Evolutionary conservation across 192 early-diverging fungal genomes (phyloP).

Genomic region (Coemansia sp.): DNA sequence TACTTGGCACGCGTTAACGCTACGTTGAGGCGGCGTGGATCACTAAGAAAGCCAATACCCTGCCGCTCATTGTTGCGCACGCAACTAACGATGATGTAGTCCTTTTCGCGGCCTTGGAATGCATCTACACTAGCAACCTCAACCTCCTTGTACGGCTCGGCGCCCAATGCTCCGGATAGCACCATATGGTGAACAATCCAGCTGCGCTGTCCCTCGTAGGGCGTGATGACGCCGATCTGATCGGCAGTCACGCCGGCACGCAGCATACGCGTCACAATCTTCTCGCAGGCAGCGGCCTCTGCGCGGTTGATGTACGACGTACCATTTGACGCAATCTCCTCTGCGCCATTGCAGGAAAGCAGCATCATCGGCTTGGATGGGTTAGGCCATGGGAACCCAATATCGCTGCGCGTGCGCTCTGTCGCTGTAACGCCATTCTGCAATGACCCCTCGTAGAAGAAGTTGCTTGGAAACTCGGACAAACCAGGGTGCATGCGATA

Average conservation of each 20-base stretch:
- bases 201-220: conserved; percentile 97
- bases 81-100: conserved; percentile 97
- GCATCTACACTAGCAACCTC: conserved; percentile 99
- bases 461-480: conserved; percentile 98
- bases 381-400: conserved; percentile 97
- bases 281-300: conserved; percentile 96
- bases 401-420: conserved; percentile 81
- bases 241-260: conserved; percentile 79
- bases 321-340: conserved; percentile 95
- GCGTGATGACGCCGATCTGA: conserved; percentile 98
- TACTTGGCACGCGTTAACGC: conserved; percentile 90
- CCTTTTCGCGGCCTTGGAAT: conserved; percentile 99
- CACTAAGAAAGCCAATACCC: conserved; percentile 91
- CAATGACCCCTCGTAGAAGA: conserved; percentile 98
- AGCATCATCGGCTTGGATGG: conserved; percentile 95
- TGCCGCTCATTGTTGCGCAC: conserved; percentile 97
- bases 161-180: conserved; percentile 82
- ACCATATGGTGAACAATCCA: conserved; percentile 97
- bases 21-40: conserved; percentile 88
- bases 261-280: conserved; percentile 92
- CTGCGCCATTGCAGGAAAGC: conserved; percentile 86
- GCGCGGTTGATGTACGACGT: conserved; percentile 97
- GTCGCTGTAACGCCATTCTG: conserved; percentile 94
- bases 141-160: conserved; percentile 97
- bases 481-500: conserved; percentile 99